Conservation (phyloP, 352 stramenopile species). For the Phytopythium boreale region DNA sequence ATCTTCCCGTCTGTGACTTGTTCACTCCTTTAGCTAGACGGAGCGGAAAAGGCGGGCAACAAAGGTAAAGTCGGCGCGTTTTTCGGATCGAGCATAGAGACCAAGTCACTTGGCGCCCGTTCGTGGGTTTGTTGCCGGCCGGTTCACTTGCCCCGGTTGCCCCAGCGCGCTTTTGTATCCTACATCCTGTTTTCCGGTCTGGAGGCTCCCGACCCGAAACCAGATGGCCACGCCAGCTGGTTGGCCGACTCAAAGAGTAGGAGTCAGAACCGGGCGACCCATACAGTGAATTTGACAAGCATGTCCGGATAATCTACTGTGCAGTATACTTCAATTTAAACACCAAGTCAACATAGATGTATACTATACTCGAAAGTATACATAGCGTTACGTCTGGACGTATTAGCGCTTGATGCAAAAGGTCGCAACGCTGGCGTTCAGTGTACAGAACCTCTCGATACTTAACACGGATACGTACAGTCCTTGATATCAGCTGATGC, state of each 20-base stretch:
- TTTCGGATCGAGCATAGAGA: not conserved
- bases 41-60: not conserved
- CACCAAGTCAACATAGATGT: not conserved
- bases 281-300: not conserved
- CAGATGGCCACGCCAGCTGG: not conserved
- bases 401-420: not conserved
- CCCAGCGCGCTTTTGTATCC: not conserved
- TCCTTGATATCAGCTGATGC: not conserved
- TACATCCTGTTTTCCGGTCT: constrained; percentile 2
- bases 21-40: not conserved
- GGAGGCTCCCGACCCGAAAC: not conserved
- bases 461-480: too few relatives aligned
- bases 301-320: not conserved
- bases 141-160: not conserved
- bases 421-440: not conserved
- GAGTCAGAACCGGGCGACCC: not conserved
- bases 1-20: too few relatives aligned
- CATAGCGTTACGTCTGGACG: not conserved
- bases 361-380: not conserved
- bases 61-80: constrained; percentile 1
- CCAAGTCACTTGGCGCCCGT: not conserved
- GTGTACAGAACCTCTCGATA: too few relatives aligned
- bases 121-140: not conserved
- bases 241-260: not conserved
- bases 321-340: not conserved